Evolutionary conservation across 106 monocot genomes (phyloP).

Genomic region (Platanthera zijinensis): DNA sequence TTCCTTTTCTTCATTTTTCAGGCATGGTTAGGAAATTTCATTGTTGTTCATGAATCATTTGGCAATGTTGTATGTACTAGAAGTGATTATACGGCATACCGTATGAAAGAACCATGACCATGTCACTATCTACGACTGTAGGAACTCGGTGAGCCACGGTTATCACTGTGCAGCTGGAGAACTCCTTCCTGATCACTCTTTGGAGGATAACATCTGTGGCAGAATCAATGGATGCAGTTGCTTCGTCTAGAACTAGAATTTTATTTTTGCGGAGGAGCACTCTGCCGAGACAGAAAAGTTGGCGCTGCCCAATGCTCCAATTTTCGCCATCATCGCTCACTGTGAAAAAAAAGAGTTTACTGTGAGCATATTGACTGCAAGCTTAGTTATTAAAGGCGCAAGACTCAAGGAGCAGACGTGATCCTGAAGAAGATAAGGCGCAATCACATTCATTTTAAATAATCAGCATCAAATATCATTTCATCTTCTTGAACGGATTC

Average conservation of each 20-base stretch:
- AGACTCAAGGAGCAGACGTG: too few relatives aligned
- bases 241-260: slow-evolving; percentile 66
- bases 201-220: slow-evolving; percentile 57
- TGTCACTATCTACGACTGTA: slow-evolving; percentile 71
- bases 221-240: slow-evolving; percentile 70
- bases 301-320: slow-evolving; percentile 64
- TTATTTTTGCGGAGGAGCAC: slow-evolving; percentile 46
- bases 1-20: neutral
- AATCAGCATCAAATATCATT: too few relatives aligned
- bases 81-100: slow-evolving; percentile 23
- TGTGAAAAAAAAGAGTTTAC: neutral
- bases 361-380: neutral
- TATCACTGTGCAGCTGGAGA: slow-evolving; percentile 55
- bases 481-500: too few relatives aligned
- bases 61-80: neutral
- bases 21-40: neutral
- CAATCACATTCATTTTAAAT: too few relatives aligned
- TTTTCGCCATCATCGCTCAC: slow-evolving; percentile 69
- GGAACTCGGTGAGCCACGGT: slow-evolving; percentile 66
- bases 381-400: too few relatives aligned
- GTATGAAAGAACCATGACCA: slow-evolving; percentile 56
- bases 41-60: neutral
- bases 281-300: slow-evolving; percentile 63
- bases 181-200: slow-evolving; percentile 45
- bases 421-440: too few relatives aligned